Conservation (phyloP, 257 asterid species). For the Cruciata laevipes region DNA sequence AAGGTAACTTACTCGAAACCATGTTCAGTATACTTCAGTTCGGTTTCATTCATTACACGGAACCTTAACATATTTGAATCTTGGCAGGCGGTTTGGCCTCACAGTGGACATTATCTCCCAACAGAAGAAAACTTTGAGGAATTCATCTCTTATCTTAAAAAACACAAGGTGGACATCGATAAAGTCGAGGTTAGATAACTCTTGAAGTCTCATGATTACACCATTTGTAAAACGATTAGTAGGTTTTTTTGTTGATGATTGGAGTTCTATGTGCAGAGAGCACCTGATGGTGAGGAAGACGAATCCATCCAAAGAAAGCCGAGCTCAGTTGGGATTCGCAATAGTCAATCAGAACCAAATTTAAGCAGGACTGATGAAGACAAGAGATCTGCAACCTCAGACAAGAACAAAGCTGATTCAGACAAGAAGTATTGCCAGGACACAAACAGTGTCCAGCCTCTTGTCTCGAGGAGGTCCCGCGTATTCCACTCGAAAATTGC, state of each 20-base stretch:
- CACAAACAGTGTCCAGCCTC: constrained; percentile 25
- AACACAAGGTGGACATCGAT: constrained; percentile 50
- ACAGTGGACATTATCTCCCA: constrained; percentile 96
- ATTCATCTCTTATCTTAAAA: constrained; percentile 55
- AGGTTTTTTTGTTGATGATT: not conserved
- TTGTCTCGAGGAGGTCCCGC: constrained; percentile 45
- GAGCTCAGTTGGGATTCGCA: constrained; percentile 31
- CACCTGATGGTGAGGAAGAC: constrained; percentile 46
- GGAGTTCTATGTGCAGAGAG: constrained; percentile 40
- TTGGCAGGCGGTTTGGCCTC: constrained; percentile 85
- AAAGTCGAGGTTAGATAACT: constrained; percentile 53
- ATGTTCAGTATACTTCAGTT: not conserved
- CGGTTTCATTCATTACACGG: not conserved
- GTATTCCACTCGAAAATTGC: constrained; percentile 46
- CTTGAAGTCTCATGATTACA: not conserved
- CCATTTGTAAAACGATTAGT: not conserved
- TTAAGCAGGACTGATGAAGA: constrained; percentile 17
- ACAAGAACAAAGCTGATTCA: constrained; percentile 9
- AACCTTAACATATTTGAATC: not conserved
- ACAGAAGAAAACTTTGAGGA: constrained; percentile 84
- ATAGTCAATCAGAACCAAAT: constrained; percentile 45
- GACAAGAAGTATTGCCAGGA: constrained; percentile 31
- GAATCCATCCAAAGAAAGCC: constrained; percentile 17
- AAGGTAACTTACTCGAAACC: constrained; percentile 38
- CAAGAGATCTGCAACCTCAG: constrained; percentile 10